Evolutionary conservation across 495 filamentous ascomycete genomes (phyloP), one percentile per base, ranked within the genome.

Genomic region (Tuber aestivum): DNA sequence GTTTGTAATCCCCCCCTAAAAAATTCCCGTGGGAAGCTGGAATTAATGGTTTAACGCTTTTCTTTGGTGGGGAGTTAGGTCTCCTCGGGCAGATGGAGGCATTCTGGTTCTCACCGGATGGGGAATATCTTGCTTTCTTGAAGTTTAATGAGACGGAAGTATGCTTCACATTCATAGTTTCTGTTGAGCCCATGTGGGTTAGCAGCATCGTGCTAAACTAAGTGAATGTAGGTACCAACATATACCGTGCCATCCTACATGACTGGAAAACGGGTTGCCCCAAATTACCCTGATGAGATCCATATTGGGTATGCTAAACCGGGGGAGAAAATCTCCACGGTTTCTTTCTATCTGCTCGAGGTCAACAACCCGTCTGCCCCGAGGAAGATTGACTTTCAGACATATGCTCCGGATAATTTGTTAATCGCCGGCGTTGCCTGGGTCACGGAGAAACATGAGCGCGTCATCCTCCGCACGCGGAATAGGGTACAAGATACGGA

Each of bases 71-170:
- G 48, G 23, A 56, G 9, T 12, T 50, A 82, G 89, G 89, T 80
- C 87, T 90, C 48, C 86, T 88, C 69, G 84, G 85, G 42, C 83
- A 83, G 75, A 83, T 84, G 23, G 85, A 84, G 21, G 83, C 86
- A 3, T 83, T 89, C 6, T 90, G 89, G 89, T 90, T 86, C 75
- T 89, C 87, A 1, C 88, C 88, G 20, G 88, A 90, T 73, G 88
- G 86, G 37, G 79, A 88, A 75, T 86, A 87, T 48, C 84, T 90
- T 48, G 88, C 88, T 9, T 90, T 85, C 73, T 84, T 90, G 72
- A 86, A 84, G 76, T 87, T 89, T 82, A 86, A 90, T 75, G 89
- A 90, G 82, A 89, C 87, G 1, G 88, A 87, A 18, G 88, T 79
- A 71, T 37, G 74, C n/a, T 1, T 44, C 7, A 27, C 37, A 75